These are phyloP conservation scores for Allantophomopsis cytisporea DNA, from an alignment of 2,329 filamentous ascomycete species.

Conservation along the genomic window DNA sequence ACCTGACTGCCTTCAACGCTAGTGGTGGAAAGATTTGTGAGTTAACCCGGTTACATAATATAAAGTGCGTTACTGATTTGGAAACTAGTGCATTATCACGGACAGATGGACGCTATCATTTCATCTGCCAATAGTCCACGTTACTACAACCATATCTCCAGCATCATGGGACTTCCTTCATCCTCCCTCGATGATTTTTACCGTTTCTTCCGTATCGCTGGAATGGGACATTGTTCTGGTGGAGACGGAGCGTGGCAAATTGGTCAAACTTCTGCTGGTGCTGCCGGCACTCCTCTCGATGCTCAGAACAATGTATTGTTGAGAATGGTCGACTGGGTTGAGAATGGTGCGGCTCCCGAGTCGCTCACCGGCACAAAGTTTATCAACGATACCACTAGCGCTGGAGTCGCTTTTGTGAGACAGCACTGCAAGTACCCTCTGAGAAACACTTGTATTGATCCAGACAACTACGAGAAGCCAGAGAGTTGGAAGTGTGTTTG, in stretches of 20 bases:
- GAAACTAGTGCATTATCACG: conserved; percentile 19
- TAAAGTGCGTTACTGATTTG: background rate
- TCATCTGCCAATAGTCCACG: conserved; percentile 9
- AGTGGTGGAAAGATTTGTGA: conserved; percentile 23
- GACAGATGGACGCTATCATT: conserved; percentile 21
- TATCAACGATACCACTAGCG: conserved; percentile 21
- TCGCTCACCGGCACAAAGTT: conserved; percentile 27
- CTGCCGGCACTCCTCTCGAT: conserved; percentile 9
- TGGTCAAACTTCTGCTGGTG: conserved; percentile 18
- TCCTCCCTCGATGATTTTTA: conserved; percentile 26
- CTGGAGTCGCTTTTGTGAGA: conserved; percentile 26
- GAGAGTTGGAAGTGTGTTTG: conserved; percentile 9
- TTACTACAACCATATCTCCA: conserved; percentile 8
- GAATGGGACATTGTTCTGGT: conserved; percentile 34
- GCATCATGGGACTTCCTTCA: conserved; percentile 22
- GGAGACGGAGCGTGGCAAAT: conserved; percentile 30
- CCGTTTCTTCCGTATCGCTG: conserved; percentile 35
- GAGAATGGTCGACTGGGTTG: conserved; percentile 32
- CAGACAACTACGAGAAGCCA: conserved; percentile 2
- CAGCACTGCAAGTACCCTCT: conserved; percentile 26
- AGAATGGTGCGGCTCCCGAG: conserved; percentile 24
- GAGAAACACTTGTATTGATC: background rate
- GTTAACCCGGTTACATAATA: too few relatives aligned
- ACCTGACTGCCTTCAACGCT: conserved; percentile 6
- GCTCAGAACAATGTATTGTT: conserved; percentile 28